phyloP scores from a whole-genome alignment of 1,284 basidiomycete species.

The Dichomitus squalens region DNA sequence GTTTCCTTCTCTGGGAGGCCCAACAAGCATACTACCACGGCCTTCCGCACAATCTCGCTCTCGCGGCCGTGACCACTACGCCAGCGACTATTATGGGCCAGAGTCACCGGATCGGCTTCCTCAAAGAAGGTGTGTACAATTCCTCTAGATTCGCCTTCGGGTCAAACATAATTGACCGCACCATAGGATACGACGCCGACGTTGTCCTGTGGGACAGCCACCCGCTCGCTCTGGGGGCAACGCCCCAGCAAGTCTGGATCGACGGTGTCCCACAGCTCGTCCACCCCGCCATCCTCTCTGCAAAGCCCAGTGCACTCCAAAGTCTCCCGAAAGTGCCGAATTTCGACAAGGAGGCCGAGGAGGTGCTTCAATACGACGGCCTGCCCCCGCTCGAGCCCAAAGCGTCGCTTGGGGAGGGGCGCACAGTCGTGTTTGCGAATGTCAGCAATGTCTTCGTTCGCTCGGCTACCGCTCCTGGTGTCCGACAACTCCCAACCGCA shows the following conservation, averaged over 20 bases:
- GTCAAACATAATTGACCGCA: neutral
- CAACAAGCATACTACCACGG: conserved; percentile 86
- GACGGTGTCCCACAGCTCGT: conserved; percentile 68
- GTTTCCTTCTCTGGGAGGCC: conserved; percentile 83
- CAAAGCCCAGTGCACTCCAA: conserved; percentile 53
- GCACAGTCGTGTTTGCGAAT: conserved; percentile 57
- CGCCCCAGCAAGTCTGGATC: conserved; percentile 74
- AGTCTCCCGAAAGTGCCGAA: conserved; percentile 55
- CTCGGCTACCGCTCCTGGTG: neutral
- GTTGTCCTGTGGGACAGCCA: conserved; percentile 76
- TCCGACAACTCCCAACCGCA: neutral
- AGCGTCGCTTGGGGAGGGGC: conserved; percentile 33
- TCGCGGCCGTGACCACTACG: conserved; percentile 76
- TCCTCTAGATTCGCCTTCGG: neutral
- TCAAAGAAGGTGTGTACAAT: conserved; percentile 54
- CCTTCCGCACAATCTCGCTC: conserved; percentile 56
- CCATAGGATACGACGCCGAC: conserved; percentile 53
- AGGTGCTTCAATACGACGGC: conserved; percentile 61
- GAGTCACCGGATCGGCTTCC: conserved; percentile 80
- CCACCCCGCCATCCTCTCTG: conserved; percentile 34
- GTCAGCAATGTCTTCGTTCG: conserved; percentile 48
- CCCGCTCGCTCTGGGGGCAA: conserved; percentile 73
- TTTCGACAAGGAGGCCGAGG: conserved; percentile 56
- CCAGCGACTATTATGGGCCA: conserved; percentile 79
- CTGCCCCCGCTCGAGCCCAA: conserved; percentile 59